Evolutionary conservation across 1,284 basidiomycete species (phyloP), one percentile per base, ranked within the genome.

Genomic region (Mycena citricolor): DNA sequence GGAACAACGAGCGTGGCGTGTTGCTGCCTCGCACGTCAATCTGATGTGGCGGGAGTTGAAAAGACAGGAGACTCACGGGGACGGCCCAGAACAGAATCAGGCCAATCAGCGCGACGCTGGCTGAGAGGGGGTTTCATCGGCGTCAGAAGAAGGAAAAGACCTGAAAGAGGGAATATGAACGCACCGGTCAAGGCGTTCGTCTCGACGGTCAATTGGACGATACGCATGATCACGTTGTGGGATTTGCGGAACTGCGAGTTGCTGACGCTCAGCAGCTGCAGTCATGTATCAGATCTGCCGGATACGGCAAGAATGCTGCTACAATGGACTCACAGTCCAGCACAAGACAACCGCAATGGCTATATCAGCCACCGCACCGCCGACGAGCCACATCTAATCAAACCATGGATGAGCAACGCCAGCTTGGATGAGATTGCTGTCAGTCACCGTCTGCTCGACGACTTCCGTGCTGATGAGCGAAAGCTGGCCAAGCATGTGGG

Each of bases 121-220:
- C 36, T 38, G 25, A 12, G 16, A 25, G 8, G 34, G 8, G 6
- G 34, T 36, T 10, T 8, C 20, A 19, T 36, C 7, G 12, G 20
- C 6, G 7, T 12, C 19, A 23, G 10, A 36, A 13, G 8, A 10
- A 21, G 12, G 6, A 16, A 12, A 23, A 11, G 24, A 21, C 8
- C 10, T n/a, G n/a, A n/a, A n/a, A n/a, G n/a, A n/a, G n/a, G n/a
- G n/a, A n/a, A n/a, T n/a, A n/a, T n/a, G n/a, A 10, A 35, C 16
- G 13, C 83, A 36, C 80, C 81, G 12, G 38, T 44, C n/a, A 44
- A 14, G 8, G 42, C 42, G 22, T 44, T 44, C 19, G 42, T 44
- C 28, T 44, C 42, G 16, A 38, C 42, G 10, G 35, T 44, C n/a
- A 38, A 10, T n/a, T 28, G 42, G 11, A 44, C 23, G n/a, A 44